phyloP scores from a whole-genome alignment of 257 asterid genomes.

The Gentiana macrophylla region DNA sequence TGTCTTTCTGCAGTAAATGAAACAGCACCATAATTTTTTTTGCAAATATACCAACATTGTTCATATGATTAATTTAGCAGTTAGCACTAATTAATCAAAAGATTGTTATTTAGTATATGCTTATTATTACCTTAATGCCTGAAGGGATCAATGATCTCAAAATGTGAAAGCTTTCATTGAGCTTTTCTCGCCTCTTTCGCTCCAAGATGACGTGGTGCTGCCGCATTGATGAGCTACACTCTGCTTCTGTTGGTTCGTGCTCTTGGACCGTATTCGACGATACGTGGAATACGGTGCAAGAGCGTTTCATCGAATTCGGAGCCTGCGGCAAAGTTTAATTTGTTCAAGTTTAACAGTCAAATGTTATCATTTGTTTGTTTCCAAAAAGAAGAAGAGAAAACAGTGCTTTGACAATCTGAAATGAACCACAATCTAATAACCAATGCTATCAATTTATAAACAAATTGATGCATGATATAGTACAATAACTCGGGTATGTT shows the following conservation, averaged over 20 bases:
- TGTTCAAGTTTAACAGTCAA: conserved; percentile 23
- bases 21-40: no score
- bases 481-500: no score
- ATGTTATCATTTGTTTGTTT: conserved; percentile 17
- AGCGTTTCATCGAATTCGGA: no score
- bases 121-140: conserved; percentile 46
- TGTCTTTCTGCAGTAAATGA: conserved; percentile 44
- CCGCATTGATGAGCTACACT: conserved; percentile 31
- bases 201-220: conserved; percentile 67
- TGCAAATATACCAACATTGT: no score
- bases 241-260: conserved; percentile 14
- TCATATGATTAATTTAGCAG: no score
- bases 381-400: conserved; percentile 4
- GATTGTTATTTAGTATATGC: no score
- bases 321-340: conserved; percentile 19
- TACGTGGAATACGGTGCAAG: conserved; percentile 23
- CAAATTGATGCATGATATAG: no score
- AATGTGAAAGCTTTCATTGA: conserved; percentile 57
- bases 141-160: conserved; percentile 73
- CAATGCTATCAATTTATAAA: no score
- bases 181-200: conserved; percentile 50
- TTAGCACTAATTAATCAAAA: no score
- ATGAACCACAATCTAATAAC: no score
- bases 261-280: conserved; percentile 20
- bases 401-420: no score